Evolutionary conservation across 805 yeast genomes (phyloP), one percentile per base, ranked within the genome.

Genomic region (Wickerhamiella bombiphila): DNA sequence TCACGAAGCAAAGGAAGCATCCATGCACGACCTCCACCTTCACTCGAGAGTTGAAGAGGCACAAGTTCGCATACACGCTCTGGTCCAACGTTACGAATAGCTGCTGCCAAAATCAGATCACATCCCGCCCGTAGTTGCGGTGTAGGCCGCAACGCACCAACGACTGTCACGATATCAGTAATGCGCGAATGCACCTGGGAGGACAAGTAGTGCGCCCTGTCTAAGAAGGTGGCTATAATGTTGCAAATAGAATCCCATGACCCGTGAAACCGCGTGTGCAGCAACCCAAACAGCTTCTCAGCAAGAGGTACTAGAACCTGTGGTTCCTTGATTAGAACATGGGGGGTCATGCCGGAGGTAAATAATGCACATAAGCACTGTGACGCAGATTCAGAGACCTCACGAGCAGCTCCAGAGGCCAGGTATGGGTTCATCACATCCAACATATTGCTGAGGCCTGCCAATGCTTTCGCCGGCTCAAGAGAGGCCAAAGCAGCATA

Each of bases 11-110:
- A 56, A 8, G 98, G 98, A 46, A 91, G 68, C 49, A 91, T 54
- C 96, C 97, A 91, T 33, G 96, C 96, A 55, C 97, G 72, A 33
- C 96, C 96, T n/a, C 76, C 69, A 31, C 68, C 65, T 4, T 77
- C 72, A 33, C 69, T 68, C 9, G 26, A 24, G 49, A 91, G 65
- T 53, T 88, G 83, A 52, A 91, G 64, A 5, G 99, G 97, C 24
- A 91, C 65, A 3, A 70, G 63, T 43, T 88, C 61, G 15, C 41
- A 39, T 2, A 91, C 91, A 9, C 66, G 72, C 48, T 80, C 93
- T 7, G 97, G 95, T 2, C 98, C 98, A 56, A 86, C 58, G 3
- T 78, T 71, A 2, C 80, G 56, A 39, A 91, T 74, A 1, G 93
- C 85, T 24, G 83, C 71, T 14, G 82, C 75, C 44, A 91, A 70